Evolutionary conservation across 345 rosid genomes (phyloP), one percentile per base, ranked within the genome.

Genomic region (Luvunga scandens): DNA sequence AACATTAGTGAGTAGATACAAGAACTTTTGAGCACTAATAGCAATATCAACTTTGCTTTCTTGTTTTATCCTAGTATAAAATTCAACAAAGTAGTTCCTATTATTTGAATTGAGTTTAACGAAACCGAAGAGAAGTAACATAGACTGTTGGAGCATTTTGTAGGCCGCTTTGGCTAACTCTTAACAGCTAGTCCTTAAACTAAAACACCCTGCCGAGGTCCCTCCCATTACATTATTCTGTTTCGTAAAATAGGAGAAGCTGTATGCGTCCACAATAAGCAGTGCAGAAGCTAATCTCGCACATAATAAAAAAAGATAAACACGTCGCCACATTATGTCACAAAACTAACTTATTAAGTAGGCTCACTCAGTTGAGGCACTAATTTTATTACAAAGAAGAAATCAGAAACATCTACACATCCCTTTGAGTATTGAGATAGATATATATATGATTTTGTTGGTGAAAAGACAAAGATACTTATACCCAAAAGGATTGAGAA

Each of bases 381-480:
- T 9, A 24, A 72, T 72, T 57, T 72, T 36, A 57, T 72, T 13
- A 12, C 30, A 57, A 34, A 34, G 30, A 34, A 24, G 36, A 33
- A 24, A 28, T 12, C 16, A 24, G 33, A 57, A 9, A 59, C 38
- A 56, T 0, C 2, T 0, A 72, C 39, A 57, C 30, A 57, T 72
- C 27, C 3, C 5, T 2, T 71, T 10, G 14, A 74, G 55, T 2
- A 64, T 27, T 25, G 7, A 18, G 36, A 38, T 33, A 6, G 2
- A 53, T 42, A 31, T n/a, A 27, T 30, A 28, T 50, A 39, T 39
- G 12, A 9, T 69, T 45, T 45, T 28, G 21, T 13, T 7, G 34
- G 61, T 48, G 5, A 59, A 42, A 13, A 66, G 13, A 62, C 78
- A 73, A 69, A 78, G 63, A 31, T 68, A 76, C 75, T 70, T 65